Percentiles rank a stretch among this genome's conserved stretches.
phyloP scores from a whole-genome alignment of 768 basidiomycete species.

The Xanthoconium purpureum region DNA sequence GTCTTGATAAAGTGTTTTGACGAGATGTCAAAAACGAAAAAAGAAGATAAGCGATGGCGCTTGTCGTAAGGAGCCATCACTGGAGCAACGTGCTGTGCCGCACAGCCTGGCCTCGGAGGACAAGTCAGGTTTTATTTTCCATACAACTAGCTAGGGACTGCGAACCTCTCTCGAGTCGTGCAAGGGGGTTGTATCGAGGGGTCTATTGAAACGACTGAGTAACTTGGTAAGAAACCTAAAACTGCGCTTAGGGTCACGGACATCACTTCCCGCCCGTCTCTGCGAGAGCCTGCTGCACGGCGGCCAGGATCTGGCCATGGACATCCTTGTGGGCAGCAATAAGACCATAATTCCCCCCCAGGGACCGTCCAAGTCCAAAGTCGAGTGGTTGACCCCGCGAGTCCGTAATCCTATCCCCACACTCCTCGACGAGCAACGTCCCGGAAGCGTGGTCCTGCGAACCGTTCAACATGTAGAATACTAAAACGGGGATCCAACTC shows the following conservation, averaged over 20 bases:
- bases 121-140: too few species aligned
- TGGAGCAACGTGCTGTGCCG: too few species aligned
- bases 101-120: too few species aligned
- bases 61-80: too few species aligned
- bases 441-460: conserved; percentile 88
- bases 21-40: background rate
- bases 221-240: background rate
- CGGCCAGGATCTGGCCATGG: conserved; percentile 67
- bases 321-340: conserved; percentile 75
- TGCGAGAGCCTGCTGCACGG: conserved; percentile 59
- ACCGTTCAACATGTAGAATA: background rate
- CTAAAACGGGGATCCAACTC: conserved; percentile 9
- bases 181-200: too few species aligned
- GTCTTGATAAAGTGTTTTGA: too few species aligned
- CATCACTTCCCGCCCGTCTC: background rate
- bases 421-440: conserved; percentile 77
- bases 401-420: conserved; percentile 86
- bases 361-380: conserved; percentile 82
- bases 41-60: background rate
- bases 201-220: too few species aligned
- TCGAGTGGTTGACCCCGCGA: conserved; percentile 74
- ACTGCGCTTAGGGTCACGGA: background rate
- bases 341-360: conserved; percentile 85
- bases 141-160: too few species aligned
- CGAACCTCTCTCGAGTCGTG: too few species aligned